Base-by-base conservation (phyloP, 768 basidiomycete genomes). In the Russula vinacea region DNA sequence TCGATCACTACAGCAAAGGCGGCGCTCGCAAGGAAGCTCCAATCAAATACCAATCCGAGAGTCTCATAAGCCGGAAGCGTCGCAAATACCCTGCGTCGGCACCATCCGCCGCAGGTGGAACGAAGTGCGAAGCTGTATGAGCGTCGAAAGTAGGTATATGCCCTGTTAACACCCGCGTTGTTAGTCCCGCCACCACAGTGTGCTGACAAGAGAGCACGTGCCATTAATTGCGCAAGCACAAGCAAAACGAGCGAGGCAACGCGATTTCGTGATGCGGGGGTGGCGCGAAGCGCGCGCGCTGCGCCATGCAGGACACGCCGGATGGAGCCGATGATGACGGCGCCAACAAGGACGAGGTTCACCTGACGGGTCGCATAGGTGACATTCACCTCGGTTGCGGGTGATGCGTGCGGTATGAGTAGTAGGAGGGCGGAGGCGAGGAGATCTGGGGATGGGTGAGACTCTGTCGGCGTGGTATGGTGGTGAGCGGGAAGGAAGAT, bases 161-260 rank as follows among this genome's bases (percentile, higher is more conserved):
- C 87, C 89, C 91, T 93, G 49, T 0, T 57, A 2, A 44, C 40
- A 5, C 19, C 19, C 3, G 26, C 19, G 42, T 19, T 11, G 29
- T 44, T 19, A 58, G 40, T 29, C 4, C 65, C 35, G 42, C 19
- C n/a, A 16, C 2, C 33, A 9, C 6, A 50, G 29, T 29, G 52
- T 5, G 19, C 3, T 3, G 9, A 54, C 44, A 26, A 35, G 49
- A 24, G 42, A 24, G 29, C 64, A 70, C 79, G 39, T 67, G 90
- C 91, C 91, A 94, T 92, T 53, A 94, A 78, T 71, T 94, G 90
- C 8, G 90, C 87, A 26, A 94, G 80, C 11, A 88, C 74, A 35
- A 94, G 81, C 29, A 93, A 73, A 82, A 93, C 87, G 47, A 93
- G 75, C 5, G 88, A 88, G 5, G 89, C 88, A 39, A 87, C 87